Conservation (phyloP, 306 rosid genomes). For the Vicia faba region DNA sequence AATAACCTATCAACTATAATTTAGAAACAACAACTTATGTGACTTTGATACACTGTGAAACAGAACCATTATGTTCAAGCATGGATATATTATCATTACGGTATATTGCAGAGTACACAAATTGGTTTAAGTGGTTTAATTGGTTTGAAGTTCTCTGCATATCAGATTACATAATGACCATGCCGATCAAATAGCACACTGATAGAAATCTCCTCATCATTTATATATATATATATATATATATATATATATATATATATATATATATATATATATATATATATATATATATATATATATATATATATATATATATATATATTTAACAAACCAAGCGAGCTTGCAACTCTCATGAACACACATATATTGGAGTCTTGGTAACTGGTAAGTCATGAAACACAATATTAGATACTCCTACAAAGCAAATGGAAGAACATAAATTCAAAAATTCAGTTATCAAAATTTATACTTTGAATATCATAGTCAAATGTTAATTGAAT, state of each 20-base stretch:
- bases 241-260: too few relatives aligned
- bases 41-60: too few relatives aligned
- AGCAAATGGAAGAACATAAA: background rate
- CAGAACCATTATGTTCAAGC: too few relatives aligned
- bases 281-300: too few relatives aligned
- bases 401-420: constrained; percentile 31
- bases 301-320: too few relatives aligned
- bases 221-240: too few relatives aligned
- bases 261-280: too few relatives aligned
- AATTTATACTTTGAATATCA: background rate
- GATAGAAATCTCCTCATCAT: too few relatives aligned
- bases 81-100: background rate
- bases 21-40: too few relatives aligned
- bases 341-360: constrained; percentile 74
- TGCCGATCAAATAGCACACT: constrained; percentile 87
- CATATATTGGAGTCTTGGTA: constrained; percentile 70
- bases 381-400: constrained; percentile 46
- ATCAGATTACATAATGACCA: constrained; percentile 73
- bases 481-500: constrained; percentile 3
- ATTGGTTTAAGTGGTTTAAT: constrained; percentile 42
- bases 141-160: constrained; percentile 36
- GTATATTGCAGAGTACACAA: constrained; percentile 43
- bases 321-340: too few relatives aligned
- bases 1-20: too few relatives aligned
- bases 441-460: background rate